Conservation (phyloP, 257 asterid species). For the Scutellaria baicalensis region DNA sequence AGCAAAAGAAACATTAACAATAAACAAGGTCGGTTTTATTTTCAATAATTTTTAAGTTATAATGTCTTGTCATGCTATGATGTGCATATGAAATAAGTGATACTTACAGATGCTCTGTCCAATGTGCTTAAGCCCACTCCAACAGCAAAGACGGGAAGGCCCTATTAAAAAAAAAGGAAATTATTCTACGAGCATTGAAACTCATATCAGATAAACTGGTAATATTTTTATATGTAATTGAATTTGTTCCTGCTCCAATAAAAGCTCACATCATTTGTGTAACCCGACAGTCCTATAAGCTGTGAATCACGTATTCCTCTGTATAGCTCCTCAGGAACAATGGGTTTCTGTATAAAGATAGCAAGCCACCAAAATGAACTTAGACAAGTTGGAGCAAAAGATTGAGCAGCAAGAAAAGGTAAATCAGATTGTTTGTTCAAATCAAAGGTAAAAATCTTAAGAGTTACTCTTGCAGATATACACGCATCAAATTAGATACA, state of each 20-base stretch:
- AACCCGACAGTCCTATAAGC: conserved; percentile 66
- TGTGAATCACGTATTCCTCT: conserved; percentile 62
- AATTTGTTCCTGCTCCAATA: conserved; percentile 9
- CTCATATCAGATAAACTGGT: not conserved
- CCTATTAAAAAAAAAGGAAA: conserved; percentile 24
- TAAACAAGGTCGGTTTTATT: not conserved
- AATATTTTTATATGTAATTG: not conserved
- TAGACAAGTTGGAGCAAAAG: not conserved
- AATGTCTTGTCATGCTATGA: not conserved
- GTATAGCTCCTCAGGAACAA: conserved; percentile 52
- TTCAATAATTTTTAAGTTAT: not conserved
- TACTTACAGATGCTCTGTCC: conserved; percentile 60
- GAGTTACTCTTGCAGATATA: not conserved
- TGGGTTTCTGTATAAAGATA: conserved; percentile 43
- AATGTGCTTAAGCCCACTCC: conserved; percentile 61
- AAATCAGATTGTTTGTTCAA: not conserved
- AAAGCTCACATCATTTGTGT: conserved; percentile 51
- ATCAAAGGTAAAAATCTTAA: not conserved
- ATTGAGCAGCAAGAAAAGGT: not conserved
- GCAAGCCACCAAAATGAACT: not conserved
- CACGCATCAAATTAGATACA: not conserved
- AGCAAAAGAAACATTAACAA: not conserved
- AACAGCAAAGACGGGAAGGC: conserved; percentile 56
- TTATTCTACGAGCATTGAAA: not conserved
- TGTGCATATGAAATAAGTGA: not conserved